Conservation (phyloP, 495 filamentous ascomycete genomes). For the Podospora tetraspora region DNA sequence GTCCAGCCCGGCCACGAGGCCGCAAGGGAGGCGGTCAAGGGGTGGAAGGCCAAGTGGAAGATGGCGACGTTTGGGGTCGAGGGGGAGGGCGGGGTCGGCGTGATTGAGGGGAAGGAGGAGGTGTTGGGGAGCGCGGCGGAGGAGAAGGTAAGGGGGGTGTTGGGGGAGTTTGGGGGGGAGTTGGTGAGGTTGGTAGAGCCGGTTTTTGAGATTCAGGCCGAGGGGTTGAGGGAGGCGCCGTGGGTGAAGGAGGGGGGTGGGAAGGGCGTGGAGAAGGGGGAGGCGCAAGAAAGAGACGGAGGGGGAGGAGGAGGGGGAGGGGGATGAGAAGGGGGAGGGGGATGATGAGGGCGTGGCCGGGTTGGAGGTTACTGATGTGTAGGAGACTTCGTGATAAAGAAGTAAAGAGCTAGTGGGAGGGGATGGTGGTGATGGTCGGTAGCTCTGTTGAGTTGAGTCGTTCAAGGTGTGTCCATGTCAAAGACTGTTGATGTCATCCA, state of each 20-base stretch:
- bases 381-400: not conserved
- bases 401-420: too few species aligned
- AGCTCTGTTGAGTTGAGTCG: too few species aligned
- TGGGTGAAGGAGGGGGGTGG: conserved; percentile 17
- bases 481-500: not conserved
- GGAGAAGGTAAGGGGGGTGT: conserved; percentile 26
- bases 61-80: conserved; percentile 39
- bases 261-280: not conserved
- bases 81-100: conserved; percentile 11
- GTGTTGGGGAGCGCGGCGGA: conserved; percentile 3
- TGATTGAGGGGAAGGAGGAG: conserved; percentile 18
- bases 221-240: conserved; percentile 36
- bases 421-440: too few species aligned
- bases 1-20: conserved; percentile 32
- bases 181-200: conserved; percentile 32
- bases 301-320: too few species aligned
- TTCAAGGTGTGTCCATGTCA: too few species aligned
- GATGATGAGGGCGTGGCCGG: not conserved
- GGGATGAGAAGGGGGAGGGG: not conserved
- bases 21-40: conserved; percentile 35
- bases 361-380: not conserved
- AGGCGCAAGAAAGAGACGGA: too few species aligned
- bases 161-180: conserved; percentile 39
- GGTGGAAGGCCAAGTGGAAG: conserved; percentile 44
- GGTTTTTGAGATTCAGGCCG: conserved; percentile 41